Base-by-base conservation (phyloP, 179 eudicot genomes). In the Beta lomatogona region DNA sequence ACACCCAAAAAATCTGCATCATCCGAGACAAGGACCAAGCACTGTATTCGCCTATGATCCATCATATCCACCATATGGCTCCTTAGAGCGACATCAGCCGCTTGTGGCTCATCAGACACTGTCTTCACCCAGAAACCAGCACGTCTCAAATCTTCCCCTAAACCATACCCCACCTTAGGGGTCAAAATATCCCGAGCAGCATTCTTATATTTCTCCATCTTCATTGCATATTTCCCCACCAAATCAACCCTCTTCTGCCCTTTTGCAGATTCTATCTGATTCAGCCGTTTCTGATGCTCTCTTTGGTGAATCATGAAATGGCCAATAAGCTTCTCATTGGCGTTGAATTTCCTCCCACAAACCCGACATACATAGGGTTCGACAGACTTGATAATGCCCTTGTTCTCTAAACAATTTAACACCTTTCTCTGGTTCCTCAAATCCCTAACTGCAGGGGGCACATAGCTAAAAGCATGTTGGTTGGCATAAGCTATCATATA, bases 101-200 rank as follows among this genome's bases (percentile, higher is more conserved):
- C 98, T 77, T 93, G 98, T 12, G 93, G 97, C 77, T 86, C 86
- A 85, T 91, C 90, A 3, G 91, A 84, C 71, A 95, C 95, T 8
- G 83, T 79, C 82, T 84, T 86, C 13, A 93, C 98, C 93, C 91
- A 89, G 82, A 90, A 93, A 55, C 98, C 97, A 21, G 97, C 98
- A 53, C 94, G 89, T 79, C 90, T 89, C 77, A 95, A 61, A 78
- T 92, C 97, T n/a, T 92, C 95, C 0, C 87, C 93, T 80, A 93
- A 88, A 55, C 97, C 94, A 77, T 93, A 92, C 78, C 98, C 98
- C 28, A 89, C 88, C 79, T 88, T 91, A 11, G 98, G 98, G 31
- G 89, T 89, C 89, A 93, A 83, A 77, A 90, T 75, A 66, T 91
- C 94, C 76, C 90, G 86, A 54, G 84, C 88, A 80, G 91, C 91